Base-by-base conservation (phyloP, 805 yeast genomes). In the Komagataella pastoris region DNA sequence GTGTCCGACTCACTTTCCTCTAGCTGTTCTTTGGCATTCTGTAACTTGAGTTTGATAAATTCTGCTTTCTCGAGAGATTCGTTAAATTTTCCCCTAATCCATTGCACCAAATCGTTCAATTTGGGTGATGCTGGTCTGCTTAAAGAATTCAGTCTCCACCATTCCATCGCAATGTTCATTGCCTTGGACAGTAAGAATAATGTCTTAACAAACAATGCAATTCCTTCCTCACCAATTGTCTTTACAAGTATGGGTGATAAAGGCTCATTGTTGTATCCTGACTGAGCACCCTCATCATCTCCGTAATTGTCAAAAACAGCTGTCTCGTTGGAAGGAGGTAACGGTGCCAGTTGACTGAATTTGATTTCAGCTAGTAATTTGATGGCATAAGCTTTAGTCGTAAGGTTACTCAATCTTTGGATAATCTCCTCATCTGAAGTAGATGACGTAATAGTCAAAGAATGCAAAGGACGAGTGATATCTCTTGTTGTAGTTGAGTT, bases 11-110 rank as follows among this genome's bases (percentile, higher is more conserved):
- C 40, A 8, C 40, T 30, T 7, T 43, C 50, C 17, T 51, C 50
- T 7, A 68, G 51, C 51, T 63, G 62, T 51, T 68, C 66, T 47
- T 71, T 72, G 1, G 79, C 79, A 48, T 76, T 82, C 52, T 74
- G 75, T 43, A 79, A 65, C 59, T 79, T 75, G 52, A 79, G 60
- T 54, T 81, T 80, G 44, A 87, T 76, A 59, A 77, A 81, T 59
- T 91, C 97, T 0, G 97, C 97, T 63, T 83, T 85, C 55, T 86
- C 96, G 54, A 91, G 74, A 52, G 88, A 80, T 60, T 89, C 96
- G 65, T 93, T 91, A 67, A 89, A 91, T 55, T 81, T 77, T 53
- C 84, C 89, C 54, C 98, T 76, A 6, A 88, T 82, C 96, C 97
- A 89, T 67, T 93, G 97, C 10, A 89, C 95, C 48, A 85, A 70